These are phyloP conservation scores for Lepidium didymum DNA, from an alignment of 345 rosid species.

Conservation along the genomic window DNA sequence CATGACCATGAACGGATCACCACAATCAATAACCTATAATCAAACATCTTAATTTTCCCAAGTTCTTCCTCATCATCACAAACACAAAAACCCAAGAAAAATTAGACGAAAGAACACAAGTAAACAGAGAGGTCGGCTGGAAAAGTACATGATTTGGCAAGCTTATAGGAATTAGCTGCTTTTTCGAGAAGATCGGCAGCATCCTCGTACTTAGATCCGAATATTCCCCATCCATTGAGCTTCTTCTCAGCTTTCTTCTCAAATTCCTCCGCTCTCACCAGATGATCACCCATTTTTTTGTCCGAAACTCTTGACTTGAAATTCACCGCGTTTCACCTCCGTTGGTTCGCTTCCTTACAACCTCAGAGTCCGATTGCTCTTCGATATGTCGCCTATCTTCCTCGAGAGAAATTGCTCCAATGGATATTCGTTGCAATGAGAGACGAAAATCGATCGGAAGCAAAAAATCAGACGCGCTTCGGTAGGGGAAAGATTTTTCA, in stretches of 20 bases:
- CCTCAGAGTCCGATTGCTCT: background rate
- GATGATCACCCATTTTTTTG: background rate
- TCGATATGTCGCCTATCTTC: background rate
- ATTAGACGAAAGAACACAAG: background rate
- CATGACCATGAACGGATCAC: background rate
- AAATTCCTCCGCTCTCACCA: slow-evolving; percentile 8
- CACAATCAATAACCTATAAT: background rate
- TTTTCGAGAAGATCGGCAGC: slow-evolving; percentile 3
- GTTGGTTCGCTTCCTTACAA: background rate
- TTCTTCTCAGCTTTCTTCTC: slow-evolving; percentile 23
- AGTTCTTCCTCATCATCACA: background rate
- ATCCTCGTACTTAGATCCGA: slow-evolving; percentile 12
- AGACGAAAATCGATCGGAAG: slow-evolving; percentile 17
- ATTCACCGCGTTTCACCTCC: slow-evolving; percentile 1
- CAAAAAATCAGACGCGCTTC: slow-evolving; percentile 4
- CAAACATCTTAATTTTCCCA: background rate
- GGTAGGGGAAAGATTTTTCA: slow-evolving; percentile 3
- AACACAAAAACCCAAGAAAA: background rate
- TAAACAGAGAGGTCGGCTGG: background rate
- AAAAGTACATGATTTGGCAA: slow-evolving; percentile 20
- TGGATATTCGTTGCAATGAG: background rate
- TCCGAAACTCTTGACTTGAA: background rate
- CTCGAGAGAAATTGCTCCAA: slow-evolving; percentile 4
- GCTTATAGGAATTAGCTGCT: slow-evolving; percentile 11
- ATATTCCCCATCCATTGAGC: slow-evolving; percentile 4